Percentiles rank a stretch among this genome's conserved stretches.
Conservation (phyloP, 2,329 filamentous ascomycete species). For the Colletotrichum sublineola region DNA sequence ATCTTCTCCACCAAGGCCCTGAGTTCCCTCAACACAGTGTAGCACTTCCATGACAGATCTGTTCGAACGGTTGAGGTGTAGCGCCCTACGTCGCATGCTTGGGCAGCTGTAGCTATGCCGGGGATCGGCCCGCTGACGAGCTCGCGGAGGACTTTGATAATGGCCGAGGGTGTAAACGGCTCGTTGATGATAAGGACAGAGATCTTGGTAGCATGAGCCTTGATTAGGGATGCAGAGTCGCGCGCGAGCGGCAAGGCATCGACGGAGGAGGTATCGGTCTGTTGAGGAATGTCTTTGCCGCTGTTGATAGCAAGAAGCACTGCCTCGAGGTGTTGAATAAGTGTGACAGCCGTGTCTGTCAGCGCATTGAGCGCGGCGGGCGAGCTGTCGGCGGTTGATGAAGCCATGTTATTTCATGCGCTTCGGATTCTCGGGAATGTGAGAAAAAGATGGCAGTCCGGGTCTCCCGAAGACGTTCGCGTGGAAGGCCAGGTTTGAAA, state of each 20-base stretch:
- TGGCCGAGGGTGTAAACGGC: constrained; percentile 85
- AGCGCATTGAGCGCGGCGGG: constrained; percentile 56
- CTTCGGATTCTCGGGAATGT: neutral
- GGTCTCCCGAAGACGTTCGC: neutral
- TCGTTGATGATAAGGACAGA: constrained; percentile 88
- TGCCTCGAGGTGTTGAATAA: constrained; percentile 59
- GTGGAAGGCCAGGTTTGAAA: neutral
- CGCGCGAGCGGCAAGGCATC: constrained; percentile 77
- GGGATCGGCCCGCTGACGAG: constrained; percentile 81
- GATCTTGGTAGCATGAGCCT: constrained; percentile 87
- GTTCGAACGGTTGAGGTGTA: constrained; percentile 75
- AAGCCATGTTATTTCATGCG: constrained; percentile 17
- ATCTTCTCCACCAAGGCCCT: constrained; percentile 71
- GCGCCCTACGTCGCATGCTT: constrained; percentile 71
- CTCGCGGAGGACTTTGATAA: constrained; percentile 77
- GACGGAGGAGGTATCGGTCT: constrained; percentile 50
- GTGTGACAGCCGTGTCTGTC: constrained; percentile 52
- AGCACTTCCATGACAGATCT: constrained; percentile 73
- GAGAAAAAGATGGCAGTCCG: neutral
- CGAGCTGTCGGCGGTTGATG: constrained; percentile 44
- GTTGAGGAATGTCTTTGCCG: constrained; percentile 40
- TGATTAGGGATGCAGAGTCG: constrained; percentile 79
- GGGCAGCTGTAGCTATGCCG: constrained; percentile 77
- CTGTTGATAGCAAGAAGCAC: constrained; percentile 57
- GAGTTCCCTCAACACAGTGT: constrained; percentile 74